Evolutionary conservation across 179 eudicot genomes (phyloP), one percentile per base, ranked within the genome.

Genomic region (Amaranthus tricolor): DNA sequence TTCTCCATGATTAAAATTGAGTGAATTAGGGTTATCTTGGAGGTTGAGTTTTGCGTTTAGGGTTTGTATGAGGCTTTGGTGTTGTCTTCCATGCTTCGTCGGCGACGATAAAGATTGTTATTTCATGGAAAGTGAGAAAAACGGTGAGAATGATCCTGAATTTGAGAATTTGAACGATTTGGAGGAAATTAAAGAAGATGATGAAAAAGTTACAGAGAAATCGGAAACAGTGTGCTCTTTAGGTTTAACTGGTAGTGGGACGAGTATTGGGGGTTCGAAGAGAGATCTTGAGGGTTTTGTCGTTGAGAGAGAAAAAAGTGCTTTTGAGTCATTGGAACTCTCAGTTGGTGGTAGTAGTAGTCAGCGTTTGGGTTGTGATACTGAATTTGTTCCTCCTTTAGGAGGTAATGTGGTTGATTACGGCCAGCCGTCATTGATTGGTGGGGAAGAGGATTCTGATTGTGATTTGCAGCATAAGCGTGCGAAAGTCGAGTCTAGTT

Each of bases 51-150:
- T 51, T 57, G 71, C 4, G 4, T 74, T 49, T 31, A 9, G 74
- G 48, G 81, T 81, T 83, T 90, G 89, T 80, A 88, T 91, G 96
- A 91, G 74, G 89, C 83, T 85, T 89, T 89, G 89, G 87, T 89
- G 90, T 73, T 89, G 86, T 73, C 76, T 85, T 79, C 76, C 84
- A 71, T 89, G 89, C 72, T 85, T 85, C 74, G 88, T 84, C 74
- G 80, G 79, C 59, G 82, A 74, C 68, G 73, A 80, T 57, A 71
- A 74, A 21, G 76, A 56, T 70, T 45, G 66, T 40, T 17, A 63
- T 14, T 59, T 20, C 15, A 84, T 80, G 85, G 79, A 79, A 62
- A 79, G 76, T 79, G 85, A 72, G 2, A 64, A 64, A 24, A 79
- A 75, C 21, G 76, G 52, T 44, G 88, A 69, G 66, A 79, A 66